Base-by-base conservation (phyloP, 148 eudicot species). In the Limonium bicolor region DNA sequence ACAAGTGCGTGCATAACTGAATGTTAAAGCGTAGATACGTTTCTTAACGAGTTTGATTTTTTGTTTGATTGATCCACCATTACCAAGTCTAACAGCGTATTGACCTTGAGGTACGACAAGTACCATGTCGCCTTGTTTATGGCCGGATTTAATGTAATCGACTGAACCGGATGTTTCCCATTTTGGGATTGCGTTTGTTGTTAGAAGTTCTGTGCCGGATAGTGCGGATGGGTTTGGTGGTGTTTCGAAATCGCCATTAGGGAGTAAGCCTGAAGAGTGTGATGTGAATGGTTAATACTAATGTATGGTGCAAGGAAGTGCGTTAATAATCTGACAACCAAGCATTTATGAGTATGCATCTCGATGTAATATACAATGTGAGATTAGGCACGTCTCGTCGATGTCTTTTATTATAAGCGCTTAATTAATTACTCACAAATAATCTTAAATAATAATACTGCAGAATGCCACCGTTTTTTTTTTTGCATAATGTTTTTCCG, bases 101-200 rank as follows among this genome's bases (percentile, higher is more conserved):
- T 25, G 23, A 3, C 81, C 81, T 6, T 66, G 56, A 0, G 81
- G 81, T 1, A 74, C 81, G 4, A 70, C 48, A 7, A 74, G 50
- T 11, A 70, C 11, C 81, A 74, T 74, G 67, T 66, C 70, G 1
- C 67, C 76, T 47, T 70, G 81, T 20, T 49, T 74, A 36, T 60
- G 59, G 20, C 76, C 72, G 0, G 81, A 42, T 30, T 66, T 60
- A 4, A 74, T 70, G 70, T 63, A 74, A 27, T 74, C 76, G 1
- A 74, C 54, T 27, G 24, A 53, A 0, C 81, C 81, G 0, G 69
- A 32, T 22, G 35, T 44, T 35, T 59, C 54, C 81, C 81, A 74
- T 20, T 43, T 2, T 4, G 76, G 81, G 5, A 74, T 53, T 6
- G 65, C 65, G n/a, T 53, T 27, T 57, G 25, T 21, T 54, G 0